Base-by-base conservation (phyloP, 176 grass and related monocot species). In the Zoysia pacifica region DNA sequence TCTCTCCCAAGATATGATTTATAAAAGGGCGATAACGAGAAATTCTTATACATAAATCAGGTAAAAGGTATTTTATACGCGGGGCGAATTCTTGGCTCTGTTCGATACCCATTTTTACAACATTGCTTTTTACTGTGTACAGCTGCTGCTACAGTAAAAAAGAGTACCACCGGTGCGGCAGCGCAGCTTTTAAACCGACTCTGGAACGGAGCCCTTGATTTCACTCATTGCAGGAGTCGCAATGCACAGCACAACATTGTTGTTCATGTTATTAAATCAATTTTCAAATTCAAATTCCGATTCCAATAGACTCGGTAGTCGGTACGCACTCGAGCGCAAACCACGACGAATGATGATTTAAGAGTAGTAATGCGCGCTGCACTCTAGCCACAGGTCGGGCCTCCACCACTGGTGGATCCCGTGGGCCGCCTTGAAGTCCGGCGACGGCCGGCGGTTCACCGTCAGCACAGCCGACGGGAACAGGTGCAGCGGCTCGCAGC, bases 331-430 rank as follows among this genome's bases (percentile, higher is more conserved):
- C 53, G 6, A 45, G 44, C 9, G 48, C 47, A 48, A 48, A 49
- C 6, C 54, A 47, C 1, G 18, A 13, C 13, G 51, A 12, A 4
- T 10, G 48, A 50, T 50, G 48, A 50, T 50, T 62, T 38, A 81
- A 41, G 58, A 69, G 41, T 90, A 85, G 44, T 48, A 79, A 74
- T 93, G 83, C 47, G 77, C 76, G 46, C 41, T 81, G 18, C 75
- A 86, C 9, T 90, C 75, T 20, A 85, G 79, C 35, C 7, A 47
- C 41, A 89, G 44, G 68, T 91, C 85, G 9, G 64, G 71, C 38
- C 39, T 82, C 93, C 93, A 97, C 93, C 90, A 97, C 80, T 93
- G 93, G 78, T 90, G 90, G 70, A 97, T 97, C 53, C 93, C 90
- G 72, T 97, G 93, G 12, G 93, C 88, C 9, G 76, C 40, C 83